A percentile compares a stretch with the other conserved stretches of the same genome.
phyloP scores from a whole-genome alignment of 2,329 filamentous ascomycete genomes.

The Paecilomyces fulvus region DNA sequence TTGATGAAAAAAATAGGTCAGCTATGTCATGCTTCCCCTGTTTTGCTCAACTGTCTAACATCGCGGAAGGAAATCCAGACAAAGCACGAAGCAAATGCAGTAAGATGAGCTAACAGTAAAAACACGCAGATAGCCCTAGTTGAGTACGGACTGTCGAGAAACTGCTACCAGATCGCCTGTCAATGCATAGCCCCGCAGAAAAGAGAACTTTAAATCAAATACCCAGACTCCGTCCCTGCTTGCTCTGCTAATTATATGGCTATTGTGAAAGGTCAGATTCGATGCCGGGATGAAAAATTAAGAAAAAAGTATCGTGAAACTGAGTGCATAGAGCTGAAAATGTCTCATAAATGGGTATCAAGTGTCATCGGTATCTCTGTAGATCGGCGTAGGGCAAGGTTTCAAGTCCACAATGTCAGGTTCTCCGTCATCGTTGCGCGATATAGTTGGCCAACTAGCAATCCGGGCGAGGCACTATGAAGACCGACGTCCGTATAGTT shows the following conservation, averaged over 20 bases:
- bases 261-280: not conserved
- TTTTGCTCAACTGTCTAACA: not conserved
- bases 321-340: not conserved
- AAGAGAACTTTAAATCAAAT: not conserved
- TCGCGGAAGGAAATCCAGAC: not conserved
- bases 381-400: not conserved
- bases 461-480: not conserved
- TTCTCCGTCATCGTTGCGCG: not conserved
- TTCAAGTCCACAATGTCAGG: not conserved
- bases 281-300: not conserved
- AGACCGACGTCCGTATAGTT: not conserved
- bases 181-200: not conserved
- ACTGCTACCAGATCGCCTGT: not conserved
- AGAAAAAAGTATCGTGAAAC: not conserved
- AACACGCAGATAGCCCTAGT: not conserved
- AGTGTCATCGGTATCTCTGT: not conserved
- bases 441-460: not conserved
- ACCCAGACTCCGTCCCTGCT: not conserved
- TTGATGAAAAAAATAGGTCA: not conserved
- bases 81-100: not conserved
- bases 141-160: not conserved
- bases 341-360: not conserved
- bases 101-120: not conserved
- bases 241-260: not conserved
- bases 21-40: not conserved